A percentile compares a stretch with the other conserved stretches of the same genome.
Evolutionary conservation across 192 early-diverging fungal genomes (phyloP).

Genomic region (Ambispora gerdemannii): DNA sequence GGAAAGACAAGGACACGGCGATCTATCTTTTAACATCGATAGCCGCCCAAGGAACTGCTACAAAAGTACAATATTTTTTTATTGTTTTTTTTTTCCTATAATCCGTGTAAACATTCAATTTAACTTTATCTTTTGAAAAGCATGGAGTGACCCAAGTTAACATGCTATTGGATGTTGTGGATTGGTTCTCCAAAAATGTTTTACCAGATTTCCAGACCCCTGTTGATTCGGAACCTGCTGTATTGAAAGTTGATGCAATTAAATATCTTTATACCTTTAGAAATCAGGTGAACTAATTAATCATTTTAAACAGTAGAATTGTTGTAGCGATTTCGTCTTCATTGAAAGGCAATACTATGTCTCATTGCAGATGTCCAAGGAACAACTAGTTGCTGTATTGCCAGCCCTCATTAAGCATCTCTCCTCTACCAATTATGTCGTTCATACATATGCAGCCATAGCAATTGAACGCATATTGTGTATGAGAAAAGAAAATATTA

Average conservation of each 20-base stretch:
- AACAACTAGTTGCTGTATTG: conserved; percentile 69
- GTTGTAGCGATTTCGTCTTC: not conserved
- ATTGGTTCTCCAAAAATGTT: conserved; percentile 81
- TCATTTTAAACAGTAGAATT: not conserved
- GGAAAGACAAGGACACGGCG: conserved; percentile 96
- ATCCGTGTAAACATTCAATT: not conserved
- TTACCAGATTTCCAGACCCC: conserved; percentile 76
- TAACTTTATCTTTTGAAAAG: conserved; percentile 33
- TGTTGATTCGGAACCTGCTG: conserved; percentile 59
- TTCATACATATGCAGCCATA: conserved; percentile 90
- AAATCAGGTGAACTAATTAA: conserved; percentile 61
- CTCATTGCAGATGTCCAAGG: conserved; percentile 64
- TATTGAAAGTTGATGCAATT: conserved; percentile 93
- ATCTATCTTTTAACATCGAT: conserved; percentile 89
- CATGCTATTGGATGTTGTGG: conserved; percentile 73
- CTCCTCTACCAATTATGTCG: conserved; percentile 75
- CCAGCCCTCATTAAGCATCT: conserved; percentile 80
- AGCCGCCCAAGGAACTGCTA: conserved; percentile 72
- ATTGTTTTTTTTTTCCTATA: too few species aligned
- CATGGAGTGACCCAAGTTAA: conserved; percentile 86
- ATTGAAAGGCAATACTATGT: not conserved
- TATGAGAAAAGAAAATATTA: conserved; percentile 52
- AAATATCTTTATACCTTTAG: conserved; percentile 94
- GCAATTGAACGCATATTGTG: conserved; percentile 88
- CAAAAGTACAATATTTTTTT: too few species aligned